phyloP scores from a whole-genome alignment of 2,329 filamentous ascomycete genomes.

The Penicillium carneum region DNA sequence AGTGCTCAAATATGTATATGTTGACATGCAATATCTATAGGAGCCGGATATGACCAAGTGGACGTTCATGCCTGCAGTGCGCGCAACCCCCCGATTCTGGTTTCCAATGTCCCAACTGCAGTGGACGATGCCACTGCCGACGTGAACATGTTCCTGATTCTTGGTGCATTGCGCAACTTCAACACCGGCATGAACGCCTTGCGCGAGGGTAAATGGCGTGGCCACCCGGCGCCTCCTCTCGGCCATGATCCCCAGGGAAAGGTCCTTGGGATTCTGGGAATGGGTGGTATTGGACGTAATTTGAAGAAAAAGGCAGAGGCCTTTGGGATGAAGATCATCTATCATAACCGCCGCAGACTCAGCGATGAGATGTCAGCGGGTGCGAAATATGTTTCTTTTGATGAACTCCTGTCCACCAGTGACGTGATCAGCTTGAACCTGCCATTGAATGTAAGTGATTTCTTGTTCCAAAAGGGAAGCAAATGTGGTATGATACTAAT shows the following conservation, averaged over 20 bases:
- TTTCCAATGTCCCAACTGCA: conserved; percentile 82
- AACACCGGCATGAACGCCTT: conserved; percentile 70
- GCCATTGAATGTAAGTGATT: conserved; percentile 74
- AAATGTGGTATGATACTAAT: conserved; percentile 14
- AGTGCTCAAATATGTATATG: not conserved
- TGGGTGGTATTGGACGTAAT: conserved; percentile 84
- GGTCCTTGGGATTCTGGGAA: conserved; percentile 79
- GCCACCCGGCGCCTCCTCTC: conserved; percentile 60
- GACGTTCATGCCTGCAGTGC: conserved; percentile 74
- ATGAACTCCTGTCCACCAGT: conserved; percentile 71
- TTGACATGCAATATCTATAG: conserved; percentile 48
- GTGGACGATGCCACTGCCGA: conserved; percentile 87
- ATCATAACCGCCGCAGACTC: conserved; percentile 74
- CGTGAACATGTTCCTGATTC: conserved; percentile 77
- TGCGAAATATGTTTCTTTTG: conserved; percentile 66
- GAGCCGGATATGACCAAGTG: conserved; percentile 85
- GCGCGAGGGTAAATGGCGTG: conserved; percentile 72
- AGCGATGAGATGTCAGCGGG: conserved; percentile 58
- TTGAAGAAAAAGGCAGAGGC: conserved; percentile 75
- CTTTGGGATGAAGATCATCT: conserved; percentile 78
- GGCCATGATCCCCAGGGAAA: conserved; percentile 83
- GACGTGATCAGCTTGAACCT: conserved; percentile 83
- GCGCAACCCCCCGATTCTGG: conserved; percentile 65
- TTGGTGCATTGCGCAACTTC: conserved; percentile 79
- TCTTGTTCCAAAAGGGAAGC: conserved; percentile 12